A percentile compares a stretch with the other conserved stretches of the same genome.
Evolutionary conservation across 1,284 basidiomycete species (phyloP).

Genomic region (Tilletia indica): DNA sequence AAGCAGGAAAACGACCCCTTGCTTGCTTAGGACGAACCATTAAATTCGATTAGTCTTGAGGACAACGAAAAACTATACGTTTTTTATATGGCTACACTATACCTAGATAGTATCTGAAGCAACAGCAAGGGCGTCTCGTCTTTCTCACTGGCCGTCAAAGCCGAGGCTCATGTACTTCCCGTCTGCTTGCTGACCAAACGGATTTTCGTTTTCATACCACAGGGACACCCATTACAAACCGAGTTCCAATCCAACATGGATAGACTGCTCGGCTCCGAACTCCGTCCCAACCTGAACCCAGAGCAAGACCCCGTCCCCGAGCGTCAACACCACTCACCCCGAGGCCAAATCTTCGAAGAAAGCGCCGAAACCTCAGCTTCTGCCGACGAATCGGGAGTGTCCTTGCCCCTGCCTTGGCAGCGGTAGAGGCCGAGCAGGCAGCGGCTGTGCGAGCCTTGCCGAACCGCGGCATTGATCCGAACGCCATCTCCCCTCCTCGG

Average conservation of each 20-base stretch:
- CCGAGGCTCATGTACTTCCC: too few species aligned
- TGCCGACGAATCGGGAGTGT: conserved; percentile 43
- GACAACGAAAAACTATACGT: conserved; percentile 27
- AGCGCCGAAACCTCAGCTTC: conserved; percentile 17
- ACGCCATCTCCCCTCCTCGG: conserved; percentile 24
- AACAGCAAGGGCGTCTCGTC: background rate
- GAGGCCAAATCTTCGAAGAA: conserved; percentile 26
- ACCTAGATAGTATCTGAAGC: conserved; percentile 19
- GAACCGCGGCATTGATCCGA: conserved; percentile 30
- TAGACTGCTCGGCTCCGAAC: conserved; percentile 39
- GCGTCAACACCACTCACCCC: conserved; percentile 25
- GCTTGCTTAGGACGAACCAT: conserved; percentile 34
- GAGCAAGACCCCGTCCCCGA: conserved; percentile 31
- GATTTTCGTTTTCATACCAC: background rate
- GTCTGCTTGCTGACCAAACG: background rate
- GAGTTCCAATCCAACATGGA: conserved; percentile 52
- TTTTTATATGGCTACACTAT: conserved; percentile 39
- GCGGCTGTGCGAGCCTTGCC: conserved; percentile 32
- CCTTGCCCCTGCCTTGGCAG: conserved; percentile 32
- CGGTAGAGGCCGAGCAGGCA: conserved; percentile 24
- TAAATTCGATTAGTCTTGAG: conserved; percentile 55
- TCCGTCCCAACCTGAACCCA: conserved; percentile 23
- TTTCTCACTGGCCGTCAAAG: too few species aligned
- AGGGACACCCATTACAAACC: conserved; percentile 45
- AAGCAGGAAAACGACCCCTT: background rate